phyloP scores from a whole-genome alignment of 306 rosid genomes.

The Alnus glutinosa region DNA sequence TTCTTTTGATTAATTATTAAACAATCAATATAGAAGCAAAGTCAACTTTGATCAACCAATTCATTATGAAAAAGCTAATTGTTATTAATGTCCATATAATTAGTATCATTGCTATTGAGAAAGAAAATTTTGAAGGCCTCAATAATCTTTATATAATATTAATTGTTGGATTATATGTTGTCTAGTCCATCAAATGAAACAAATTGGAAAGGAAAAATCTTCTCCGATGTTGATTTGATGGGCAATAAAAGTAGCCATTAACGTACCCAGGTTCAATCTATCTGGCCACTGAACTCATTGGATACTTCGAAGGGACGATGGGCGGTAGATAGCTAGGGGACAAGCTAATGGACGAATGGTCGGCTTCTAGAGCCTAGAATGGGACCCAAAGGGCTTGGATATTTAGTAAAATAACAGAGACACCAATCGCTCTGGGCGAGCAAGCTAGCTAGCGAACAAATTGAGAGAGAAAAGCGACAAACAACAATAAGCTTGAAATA shows the following conservation, averaged over 20 bases:
- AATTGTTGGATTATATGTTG: no score
- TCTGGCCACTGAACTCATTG: background rate
- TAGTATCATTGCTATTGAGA: no score
- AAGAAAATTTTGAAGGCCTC: no score
- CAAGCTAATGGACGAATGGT: background rate
- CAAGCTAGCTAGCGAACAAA: slow-evolving; percentile 5
- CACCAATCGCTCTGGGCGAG: background rate
- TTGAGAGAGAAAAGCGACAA: background rate
- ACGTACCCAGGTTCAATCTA: no score
- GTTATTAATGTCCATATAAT: no score
- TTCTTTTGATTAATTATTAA: no score
- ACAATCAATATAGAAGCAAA: no score
- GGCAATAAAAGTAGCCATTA: no score
- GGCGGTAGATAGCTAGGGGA: background rate
- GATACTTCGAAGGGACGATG: background rate
- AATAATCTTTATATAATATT: no score
- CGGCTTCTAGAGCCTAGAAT: background rate
- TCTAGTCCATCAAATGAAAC: no score
- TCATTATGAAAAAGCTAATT: no score
- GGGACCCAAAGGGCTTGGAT: slow-evolving; percentile 5
- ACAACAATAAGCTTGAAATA: slow-evolving; percentile 12
- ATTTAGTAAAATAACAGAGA: background rate
- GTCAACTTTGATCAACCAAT: no score
- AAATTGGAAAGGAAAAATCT: background rate
- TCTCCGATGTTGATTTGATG: background rate